Evolutionary conservation across 177 flowering plant genomes (phyloP).

Genomic region (Tripterygium wilfordii): DNA sequence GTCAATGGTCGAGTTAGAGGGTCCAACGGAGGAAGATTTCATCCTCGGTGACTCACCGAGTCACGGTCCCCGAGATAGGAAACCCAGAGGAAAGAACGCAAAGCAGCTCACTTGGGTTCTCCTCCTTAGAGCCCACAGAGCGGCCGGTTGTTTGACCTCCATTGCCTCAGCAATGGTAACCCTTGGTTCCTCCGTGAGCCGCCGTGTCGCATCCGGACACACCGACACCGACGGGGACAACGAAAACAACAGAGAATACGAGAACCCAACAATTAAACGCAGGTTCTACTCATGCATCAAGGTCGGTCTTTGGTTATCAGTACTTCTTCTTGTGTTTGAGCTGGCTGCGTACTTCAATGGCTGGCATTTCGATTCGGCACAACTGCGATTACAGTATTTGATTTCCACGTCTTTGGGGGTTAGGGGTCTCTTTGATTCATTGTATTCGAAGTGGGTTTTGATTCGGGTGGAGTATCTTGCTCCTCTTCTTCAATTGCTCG

Average conservation of each 20-base stretch:
- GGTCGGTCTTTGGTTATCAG: constrained; percentile 54
- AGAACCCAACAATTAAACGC: constrained; percentile 28
- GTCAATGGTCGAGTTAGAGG: constrained; percentile 75
- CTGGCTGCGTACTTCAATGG: constrained; percentile 74
- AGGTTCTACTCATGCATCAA: constrained; percentile 64
- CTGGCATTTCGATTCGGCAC: constrained; percentile 64
- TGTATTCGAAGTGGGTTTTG: constrained; percentile 73
- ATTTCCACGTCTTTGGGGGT: constrained; percentile 29
- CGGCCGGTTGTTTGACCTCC: constrained; percentile 76
- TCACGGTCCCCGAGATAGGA: constrained; percentile 20
- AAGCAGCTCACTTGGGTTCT: constrained; percentile 90
- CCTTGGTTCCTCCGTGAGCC: constrained; percentile 50
- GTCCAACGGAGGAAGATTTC: constrained; percentile 52
- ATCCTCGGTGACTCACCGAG: constrained; percentile 11
- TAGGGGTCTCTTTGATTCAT: constrained; percentile 42
- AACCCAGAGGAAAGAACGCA: constrained; percentile 61
- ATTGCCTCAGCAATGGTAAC: constrained; percentile 41
- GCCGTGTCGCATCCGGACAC: constrained; percentile 61
- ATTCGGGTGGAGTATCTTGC: constrained; percentile 76
- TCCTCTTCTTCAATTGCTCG: constrained; percentile 75
- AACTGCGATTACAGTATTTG: constrained; percentile 40
- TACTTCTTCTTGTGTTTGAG: constrained; percentile 63
- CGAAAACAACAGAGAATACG: constrained; percentile 13
- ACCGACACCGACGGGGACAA: constrained; percentile 30
- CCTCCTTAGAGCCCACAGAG: constrained; percentile 74